phyloP scores from a whole-genome alignment of 805 yeast species.

The Suhomyces prunicola region DNA sequence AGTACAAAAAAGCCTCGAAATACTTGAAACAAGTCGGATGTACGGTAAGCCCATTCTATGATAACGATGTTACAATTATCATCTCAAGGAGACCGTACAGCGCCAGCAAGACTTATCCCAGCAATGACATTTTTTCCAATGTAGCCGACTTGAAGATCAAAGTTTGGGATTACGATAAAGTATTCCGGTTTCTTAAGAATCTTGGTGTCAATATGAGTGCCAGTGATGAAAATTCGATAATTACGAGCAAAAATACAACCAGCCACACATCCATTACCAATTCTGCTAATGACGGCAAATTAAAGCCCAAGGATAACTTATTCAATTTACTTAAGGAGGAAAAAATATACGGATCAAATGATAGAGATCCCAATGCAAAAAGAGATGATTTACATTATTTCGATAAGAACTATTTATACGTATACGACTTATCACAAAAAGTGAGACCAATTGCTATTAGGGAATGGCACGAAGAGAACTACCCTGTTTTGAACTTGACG shows the following conservation, averaged over 20 bases:
- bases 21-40: slow-evolving; percentile 50
- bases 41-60: slow-evolving; percentile 43
- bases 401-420: slow-evolving; percentile 64
- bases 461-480: slow-evolving; percentile 63
- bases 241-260: slow-evolving; percentile 2
- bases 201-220: slow-evolving; percentile 34
- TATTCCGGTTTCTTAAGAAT: slow-evolving; percentile 70
- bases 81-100: slow-evolving; percentile 60
- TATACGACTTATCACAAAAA: slow-evolving; percentile 75
- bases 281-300: not conserved
- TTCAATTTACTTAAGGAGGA: slow-evolving; percentile 73
- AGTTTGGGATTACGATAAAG: slow-evolving; percentile 87
- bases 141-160: slow-evolving; percentile 64
- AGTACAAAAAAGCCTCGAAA: slow-evolving; percentile 41
- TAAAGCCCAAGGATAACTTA: slow-evolving; percentile 18
- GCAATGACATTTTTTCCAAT: slow-evolving; percentile 61
- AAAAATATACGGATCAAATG: slow-evolving; percentile 79
- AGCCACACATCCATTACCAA: not conserved
- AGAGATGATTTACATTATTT: slow-evolving; percentile 85
- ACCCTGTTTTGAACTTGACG: slow-evolving; percentile 59
- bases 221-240: slow-evolving; percentile 1
- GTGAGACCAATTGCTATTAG: slow-evolving; percentile 77
- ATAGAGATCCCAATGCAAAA: slow-evolving; percentile 80
- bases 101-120: slow-evolving; percentile 38
- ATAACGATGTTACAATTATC: slow-evolving; percentile 68